Evolutionary conservation across 768 basidiomycete genomes (phyloP).

Genomic region (Mycena vitilis): DNA sequence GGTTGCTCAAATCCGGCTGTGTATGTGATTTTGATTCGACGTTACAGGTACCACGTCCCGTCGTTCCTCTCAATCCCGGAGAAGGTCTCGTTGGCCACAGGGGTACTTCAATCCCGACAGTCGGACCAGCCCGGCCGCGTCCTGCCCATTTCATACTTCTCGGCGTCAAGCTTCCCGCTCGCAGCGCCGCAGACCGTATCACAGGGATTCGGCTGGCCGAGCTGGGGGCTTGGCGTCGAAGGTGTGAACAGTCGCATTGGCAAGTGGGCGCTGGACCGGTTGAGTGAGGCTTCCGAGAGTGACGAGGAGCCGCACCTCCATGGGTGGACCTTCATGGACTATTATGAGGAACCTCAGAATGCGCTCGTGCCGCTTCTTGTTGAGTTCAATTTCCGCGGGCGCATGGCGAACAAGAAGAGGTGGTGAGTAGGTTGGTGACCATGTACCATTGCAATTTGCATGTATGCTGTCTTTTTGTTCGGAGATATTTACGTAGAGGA

Average conservation of each 20-base stretch:
- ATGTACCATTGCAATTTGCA: neutral
- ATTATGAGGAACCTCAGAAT: constrained; percentile 68
- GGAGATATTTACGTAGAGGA: neutral
- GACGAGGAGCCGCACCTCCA: constrained; percentile 60
- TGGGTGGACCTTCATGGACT: constrained; percentile 85
- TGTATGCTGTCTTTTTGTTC: neutral
- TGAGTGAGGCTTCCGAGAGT: constrained; percentile 46
- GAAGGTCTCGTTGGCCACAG: constrained; percentile 71
- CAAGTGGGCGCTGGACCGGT: constrained; percentile 72
- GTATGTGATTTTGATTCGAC: too few species aligned
- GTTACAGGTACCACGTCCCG: constrained; percentile 67
- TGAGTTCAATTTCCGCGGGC: constrained; percentile 81
- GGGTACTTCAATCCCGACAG: constrained; percentile 59
- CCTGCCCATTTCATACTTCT: constrained; percentile 83
- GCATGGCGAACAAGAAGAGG: constrained; percentile 55
- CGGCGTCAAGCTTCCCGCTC: constrained; percentile 84
- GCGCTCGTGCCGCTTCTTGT: constrained; percentile 74
- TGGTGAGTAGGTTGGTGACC: constrained; percentile 41
- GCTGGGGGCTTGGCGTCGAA: constrained; percentile 80
- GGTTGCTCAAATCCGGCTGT: neutral
- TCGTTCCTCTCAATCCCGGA: constrained; percentile 88
- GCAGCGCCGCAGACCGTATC: constrained; percentile 83
- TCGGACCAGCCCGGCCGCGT: constrained; percentile 51
- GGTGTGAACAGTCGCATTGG: constrained; percentile 86
- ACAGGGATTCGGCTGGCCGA: constrained; percentile 86